phyloP scores from a whole-genome alignment of 1,139 yeast genomes.

The Diutina neorugosa region DNA sequence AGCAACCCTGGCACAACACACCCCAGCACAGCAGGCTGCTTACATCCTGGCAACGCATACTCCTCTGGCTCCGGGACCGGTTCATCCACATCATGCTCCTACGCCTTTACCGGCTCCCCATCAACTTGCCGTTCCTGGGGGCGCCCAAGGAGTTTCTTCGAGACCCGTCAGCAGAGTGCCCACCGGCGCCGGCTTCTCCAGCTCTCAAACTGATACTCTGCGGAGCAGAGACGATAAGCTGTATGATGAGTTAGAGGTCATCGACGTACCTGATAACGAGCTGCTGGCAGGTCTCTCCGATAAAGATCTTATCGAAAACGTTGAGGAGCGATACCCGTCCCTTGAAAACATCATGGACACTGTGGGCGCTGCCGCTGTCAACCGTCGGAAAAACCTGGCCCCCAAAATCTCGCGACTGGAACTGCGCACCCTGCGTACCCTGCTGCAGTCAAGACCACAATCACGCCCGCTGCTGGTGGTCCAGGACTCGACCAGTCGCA shows the following conservation, averaged over 20 bases:
- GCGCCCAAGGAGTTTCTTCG: neutral
- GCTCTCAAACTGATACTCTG: neutral
- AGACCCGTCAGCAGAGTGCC: neutral
- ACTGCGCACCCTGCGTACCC: slow-evolving; percentile 6
- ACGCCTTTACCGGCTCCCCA: neutral
- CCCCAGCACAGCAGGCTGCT: neutral
- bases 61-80: neutral
- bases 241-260: slow-evolving; percentile 9
- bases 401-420: neutral
- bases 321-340: slow-evolving; percentile 33
- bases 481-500: neutral
- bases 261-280: slow-evolving; percentile 17
- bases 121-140: neutral
- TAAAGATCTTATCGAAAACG: slow-evolving; percentile 18
- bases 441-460: slow-evolving; percentile 5
- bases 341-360: slow-evolving; percentile 21
- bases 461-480: slow-evolving; percentile 1
- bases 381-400: neutral
- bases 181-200: neutral
- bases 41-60: neutral
- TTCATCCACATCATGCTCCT: neutral
- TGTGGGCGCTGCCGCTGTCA: neutral
- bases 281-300: slow-evolving; percentile 2
- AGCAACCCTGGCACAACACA: neutral
- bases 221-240: neutral